These are phyloP conservation scores for Neonectria coccinea DNA, from an alignment of 2,329 filamentous ascomycete species.

Conservation along the genomic window DNA sequence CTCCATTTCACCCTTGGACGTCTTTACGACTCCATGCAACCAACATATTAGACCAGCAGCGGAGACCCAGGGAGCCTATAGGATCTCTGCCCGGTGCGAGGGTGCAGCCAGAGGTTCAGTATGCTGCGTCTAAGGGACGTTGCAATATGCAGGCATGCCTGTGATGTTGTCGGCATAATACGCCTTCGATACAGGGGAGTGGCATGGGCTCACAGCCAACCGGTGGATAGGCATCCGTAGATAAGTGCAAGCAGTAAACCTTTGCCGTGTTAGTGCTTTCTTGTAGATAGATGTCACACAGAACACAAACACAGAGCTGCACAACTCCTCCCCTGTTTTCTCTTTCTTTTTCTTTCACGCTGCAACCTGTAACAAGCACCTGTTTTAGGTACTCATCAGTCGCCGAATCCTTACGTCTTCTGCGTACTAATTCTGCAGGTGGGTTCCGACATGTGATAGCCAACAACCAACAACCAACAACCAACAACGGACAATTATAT, in stretches of 20 bases:
- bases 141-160: background rate
- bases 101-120: background rate
- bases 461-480: conserved; percentile 1
- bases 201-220: background rate
- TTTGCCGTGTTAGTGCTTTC: background rate
- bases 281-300: background rate
- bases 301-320: background rate
- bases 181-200: background rate
- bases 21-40: background rate
- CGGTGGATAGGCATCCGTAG: background rate
- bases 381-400: background rate
- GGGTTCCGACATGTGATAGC: background rate
- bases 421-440: background rate
- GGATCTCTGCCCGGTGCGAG: background rate
- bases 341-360: background rate
- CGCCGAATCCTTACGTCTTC: background rate
- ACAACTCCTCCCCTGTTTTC: background rate
- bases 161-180: background rate
- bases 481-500: background rate
- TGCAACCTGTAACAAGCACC: background rate
- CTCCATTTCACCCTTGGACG: background rate
- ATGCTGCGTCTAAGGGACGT: background rate
- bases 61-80: background rate
- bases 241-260: background rate
- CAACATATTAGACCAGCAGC: background rate